These are phyloP conservation scores for Tripidium arundinaceum DNA, from an alignment of 202 grass and related monocot genomes.

Conservation along the genomic window DNA sequence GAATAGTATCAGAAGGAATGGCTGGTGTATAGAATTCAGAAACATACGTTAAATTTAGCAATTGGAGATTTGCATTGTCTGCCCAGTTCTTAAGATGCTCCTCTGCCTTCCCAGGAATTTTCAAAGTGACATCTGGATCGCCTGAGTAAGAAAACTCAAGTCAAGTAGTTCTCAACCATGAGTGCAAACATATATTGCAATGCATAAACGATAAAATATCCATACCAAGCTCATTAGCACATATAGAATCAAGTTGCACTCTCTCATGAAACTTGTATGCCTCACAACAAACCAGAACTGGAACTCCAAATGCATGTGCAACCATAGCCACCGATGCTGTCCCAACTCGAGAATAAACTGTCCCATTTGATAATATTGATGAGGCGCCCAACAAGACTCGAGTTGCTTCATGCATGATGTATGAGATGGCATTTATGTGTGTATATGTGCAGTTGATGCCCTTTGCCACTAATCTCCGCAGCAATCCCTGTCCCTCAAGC, in stretches of 20 bases:
- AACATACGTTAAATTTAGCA: conserved; percentile 85
- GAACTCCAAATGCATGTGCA: conserved; percentile 74
- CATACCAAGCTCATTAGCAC: conserved; percentile 84
- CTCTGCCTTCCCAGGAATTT: conserved; percentile 56
- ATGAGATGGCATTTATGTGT: conserved; percentile 88
- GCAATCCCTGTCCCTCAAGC: conserved; percentile 77
- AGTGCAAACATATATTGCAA: neutral
- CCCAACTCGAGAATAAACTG: conserved; percentile 87
- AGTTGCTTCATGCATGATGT: conserved; percentile 96
- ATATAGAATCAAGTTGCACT: conserved; percentile 97
- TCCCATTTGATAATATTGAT: conserved; percentile 83
- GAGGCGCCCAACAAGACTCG: conserved; percentile 80
- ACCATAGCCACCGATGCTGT: conserved; percentile 93
- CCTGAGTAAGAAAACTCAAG: conserved; percentile 43
- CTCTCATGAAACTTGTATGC: conserved; percentile 96
- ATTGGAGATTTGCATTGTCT: conserved; percentile 77
- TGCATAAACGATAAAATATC: neutral
- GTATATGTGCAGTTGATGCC: conserved; percentile 86
- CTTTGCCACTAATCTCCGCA: conserved; percentile 62
- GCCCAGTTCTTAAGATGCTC: conserved; percentile 59
- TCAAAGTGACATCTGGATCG: conserved; percentile 78
- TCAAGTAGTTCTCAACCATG: conserved; percentile 10
- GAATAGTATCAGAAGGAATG: conserved; percentile 25
- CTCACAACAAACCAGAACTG: conserved; percentile 88
- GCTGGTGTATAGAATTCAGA: conserved; percentile 8